Conservation (phyloP, 306 rosid species). For the Astragalus membranaceus region DNA sequence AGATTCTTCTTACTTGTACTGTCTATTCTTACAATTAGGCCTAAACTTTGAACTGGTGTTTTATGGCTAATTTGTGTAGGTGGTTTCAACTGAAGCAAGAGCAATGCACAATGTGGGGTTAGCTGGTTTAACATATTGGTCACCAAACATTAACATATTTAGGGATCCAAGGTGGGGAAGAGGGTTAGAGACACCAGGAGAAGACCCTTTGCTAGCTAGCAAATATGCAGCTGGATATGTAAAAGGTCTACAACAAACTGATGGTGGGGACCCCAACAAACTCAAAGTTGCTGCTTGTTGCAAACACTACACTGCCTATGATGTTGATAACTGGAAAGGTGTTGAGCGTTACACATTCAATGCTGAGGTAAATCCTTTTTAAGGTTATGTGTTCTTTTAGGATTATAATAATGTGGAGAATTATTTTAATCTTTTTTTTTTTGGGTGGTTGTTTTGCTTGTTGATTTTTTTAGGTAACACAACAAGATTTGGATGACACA, state of each 20-base stretch:
- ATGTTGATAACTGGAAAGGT: conserved; percentile 90
- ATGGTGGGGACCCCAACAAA: conserved; percentile 44
- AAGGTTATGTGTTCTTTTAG: background rate
- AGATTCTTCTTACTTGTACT: too few relatives aligned
- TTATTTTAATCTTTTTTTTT: background rate
- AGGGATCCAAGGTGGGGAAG: conserved; percentile 99
- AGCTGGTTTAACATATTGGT: conserved; percentile 70
- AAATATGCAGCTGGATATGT: conserved; percentile 74
- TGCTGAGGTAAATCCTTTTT: conserved; percentile 53
- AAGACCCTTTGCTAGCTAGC: conserved; percentile 81
- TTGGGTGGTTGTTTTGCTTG: too few relatives aligned
- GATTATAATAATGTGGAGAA: background rate
- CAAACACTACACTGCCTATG: conserved; percentile 96
- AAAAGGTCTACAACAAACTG: conserved; percentile 68
- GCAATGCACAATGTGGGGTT: conserved; percentile 54
- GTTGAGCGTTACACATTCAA: conserved; percentile 62
- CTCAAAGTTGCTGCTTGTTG: conserved; percentile 99
- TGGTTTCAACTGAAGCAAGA: conserved; percentile 56
- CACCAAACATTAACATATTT: conserved; percentile 92
- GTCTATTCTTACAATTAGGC: too few relatives aligned
- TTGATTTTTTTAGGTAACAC: conserved; percentile 47
- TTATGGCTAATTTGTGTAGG: conserved; percentile 10
- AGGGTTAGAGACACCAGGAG: conserved; percentile 96
- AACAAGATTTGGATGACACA: conserved; percentile 93
- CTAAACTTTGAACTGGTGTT: background rate